These are phyloP conservation scores for Cenchrus purpureus DNA, from an alignment of 176 grass and related monocot genomes.

Conservation along the genomic window DNA sequence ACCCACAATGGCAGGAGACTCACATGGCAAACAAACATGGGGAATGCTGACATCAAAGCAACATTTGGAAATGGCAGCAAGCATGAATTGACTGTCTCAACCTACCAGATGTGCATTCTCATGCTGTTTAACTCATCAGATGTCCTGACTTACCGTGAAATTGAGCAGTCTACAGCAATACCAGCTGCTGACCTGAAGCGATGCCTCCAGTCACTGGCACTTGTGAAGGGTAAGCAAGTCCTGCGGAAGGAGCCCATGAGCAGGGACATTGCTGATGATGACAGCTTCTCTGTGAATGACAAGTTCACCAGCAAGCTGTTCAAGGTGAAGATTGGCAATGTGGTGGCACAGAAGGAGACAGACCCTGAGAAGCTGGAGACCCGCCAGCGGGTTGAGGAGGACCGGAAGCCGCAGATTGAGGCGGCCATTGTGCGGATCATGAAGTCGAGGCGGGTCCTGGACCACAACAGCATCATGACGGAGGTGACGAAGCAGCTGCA, in stretches of 20 bases:
- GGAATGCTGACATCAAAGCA: slow-evolving; percentile 76
- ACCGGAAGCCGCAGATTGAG: slow-evolving; percentile 73
- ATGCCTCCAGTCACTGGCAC: slow-evolving; percentile 81
- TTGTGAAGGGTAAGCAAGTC: slow-evolving; percentile 86
- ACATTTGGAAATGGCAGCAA: slow-evolving; percentile 75
- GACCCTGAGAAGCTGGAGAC: slow-evolving; percentile 86
- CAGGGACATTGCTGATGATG: slow-evolving; percentile 77
- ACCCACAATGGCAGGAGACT: slow-evolving; percentile 85
- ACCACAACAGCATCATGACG: slow-evolving; percentile 70
- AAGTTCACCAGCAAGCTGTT: slow-evolving; percentile 86
- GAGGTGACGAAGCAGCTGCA: slow-evolving; percentile 75
- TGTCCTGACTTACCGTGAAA: slow-evolving; percentile 65
- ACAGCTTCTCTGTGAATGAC: slow-evolving; percentile 72
- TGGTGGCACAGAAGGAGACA: slow-evolving; percentile 66
- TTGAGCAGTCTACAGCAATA: slow-evolving; percentile 73
- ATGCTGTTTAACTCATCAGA: slow-evolving; percentile 75
- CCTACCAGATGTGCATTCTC: slow-evolving; percentile 92
- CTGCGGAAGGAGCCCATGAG: slow-evolving; percentile 90
- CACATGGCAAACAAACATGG: slow-evolving; percentile 94
- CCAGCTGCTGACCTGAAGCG: slow-evolving; percentile 69
- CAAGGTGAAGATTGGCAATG: slow-evolving; percentile 85
- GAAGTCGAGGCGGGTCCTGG: slow-evolving; percentile 67
- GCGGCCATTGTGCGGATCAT: slow-evolving; percentile 74
- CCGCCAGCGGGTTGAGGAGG: slow-evolving; percentile 72
- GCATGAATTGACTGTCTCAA: slow-evolving; percentile 86